phyloP scores from a whole-genome alignment of 148 eudicot genomes.

The Chenopodium berlandieri region DNA sequence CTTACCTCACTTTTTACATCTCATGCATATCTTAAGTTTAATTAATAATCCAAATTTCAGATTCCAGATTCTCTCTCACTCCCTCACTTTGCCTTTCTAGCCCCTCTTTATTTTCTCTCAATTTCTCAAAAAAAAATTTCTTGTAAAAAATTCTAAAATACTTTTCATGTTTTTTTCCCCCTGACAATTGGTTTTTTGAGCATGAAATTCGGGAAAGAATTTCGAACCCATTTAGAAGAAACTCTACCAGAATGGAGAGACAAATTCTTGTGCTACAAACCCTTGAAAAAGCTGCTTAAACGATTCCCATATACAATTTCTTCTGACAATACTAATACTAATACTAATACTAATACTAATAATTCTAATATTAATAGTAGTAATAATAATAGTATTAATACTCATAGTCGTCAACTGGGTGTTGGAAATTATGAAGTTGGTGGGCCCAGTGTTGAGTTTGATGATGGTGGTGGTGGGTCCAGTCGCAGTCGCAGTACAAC shows the following conservation, averaged over 20 bases:
- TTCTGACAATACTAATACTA: background rate
- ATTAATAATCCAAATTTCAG: background rate
- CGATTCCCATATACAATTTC: conserved; percentile 32
- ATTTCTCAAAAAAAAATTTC: background rate
- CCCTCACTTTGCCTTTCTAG: no score
- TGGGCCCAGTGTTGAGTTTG: conserved; percentile 6
- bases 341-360: background rate
- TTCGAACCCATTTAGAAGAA: conserved; percentile 67
- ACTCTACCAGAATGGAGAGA: conserved; percentile 91
- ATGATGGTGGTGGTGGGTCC: conserved; percentile 4
- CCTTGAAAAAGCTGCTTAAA: conserved; percentile 79
- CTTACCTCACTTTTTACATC: background rate
- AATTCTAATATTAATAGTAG: background rate
- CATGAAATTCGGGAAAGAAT: conserved; percentile 92
- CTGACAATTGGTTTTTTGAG: background rate
- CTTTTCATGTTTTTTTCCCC: no score
- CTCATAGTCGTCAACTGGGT: background rate
- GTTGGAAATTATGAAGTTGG: background rate
- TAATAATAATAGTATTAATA: background rate
- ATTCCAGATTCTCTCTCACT: background rate
- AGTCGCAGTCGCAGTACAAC: background rate
- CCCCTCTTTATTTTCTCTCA: background rate
- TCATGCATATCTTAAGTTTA: background rate
- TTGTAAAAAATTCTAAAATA: no score
- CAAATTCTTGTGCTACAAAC: conserved; percentile 79